phyloP scores from a whole-genome alignment of 306 rosid genomes.

The Hippophae gyantsensis region DNA sequence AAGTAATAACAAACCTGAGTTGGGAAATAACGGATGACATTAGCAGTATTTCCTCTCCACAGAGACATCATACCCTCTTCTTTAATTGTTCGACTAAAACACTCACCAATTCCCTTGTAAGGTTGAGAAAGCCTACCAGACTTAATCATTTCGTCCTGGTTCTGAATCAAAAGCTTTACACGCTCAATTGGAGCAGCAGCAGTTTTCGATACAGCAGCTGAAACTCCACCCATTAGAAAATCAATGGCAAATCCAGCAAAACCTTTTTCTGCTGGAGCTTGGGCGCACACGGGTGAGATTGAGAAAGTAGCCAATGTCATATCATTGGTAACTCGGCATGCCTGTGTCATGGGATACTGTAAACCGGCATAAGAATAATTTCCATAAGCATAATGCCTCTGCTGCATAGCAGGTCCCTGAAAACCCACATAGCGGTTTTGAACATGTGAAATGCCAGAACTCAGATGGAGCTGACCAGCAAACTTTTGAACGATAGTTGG shows the following conservation, averaged over 20 bases:
- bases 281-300: slow-evolving; percentile 39
- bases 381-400: slow-evolving; percentile 25
- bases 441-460: slow-evolving; percentile 31
- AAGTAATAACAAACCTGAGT: too few species aligned
- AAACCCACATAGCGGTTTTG: slow-evolving; percentile 25
- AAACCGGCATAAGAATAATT: slow-evolving; percentile 35
- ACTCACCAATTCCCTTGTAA: too few species aligned
- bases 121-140: too few species aligned
- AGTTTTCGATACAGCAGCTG: too few species aligned
- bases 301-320: slow-evolving; percentile 25
- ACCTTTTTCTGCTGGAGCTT: slow-evolving; percentile 57
- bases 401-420: slow-evolving; percentile 26
- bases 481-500: slow-evolving; percentile 39
- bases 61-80: too few species aligned
- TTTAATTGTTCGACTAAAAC: too few species aligned
- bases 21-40: too few species aligned
- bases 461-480: slow-evolving; percentile 45
- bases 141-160: too few species aligned
- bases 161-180: too few species aligned
- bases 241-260: slow-evolving; percentile 40
- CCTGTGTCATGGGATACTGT: slow-evolving; percentile 19
- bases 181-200: too few species aligned
- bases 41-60: too few species aligned
- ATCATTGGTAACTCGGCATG: slow-evolving; percentile 20
- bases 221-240: slow-evolving; percentile 85